phyloP scores from a whole-genome alignment of 345 rosid genomes.

The Ceriops zippeliana region DNA sequence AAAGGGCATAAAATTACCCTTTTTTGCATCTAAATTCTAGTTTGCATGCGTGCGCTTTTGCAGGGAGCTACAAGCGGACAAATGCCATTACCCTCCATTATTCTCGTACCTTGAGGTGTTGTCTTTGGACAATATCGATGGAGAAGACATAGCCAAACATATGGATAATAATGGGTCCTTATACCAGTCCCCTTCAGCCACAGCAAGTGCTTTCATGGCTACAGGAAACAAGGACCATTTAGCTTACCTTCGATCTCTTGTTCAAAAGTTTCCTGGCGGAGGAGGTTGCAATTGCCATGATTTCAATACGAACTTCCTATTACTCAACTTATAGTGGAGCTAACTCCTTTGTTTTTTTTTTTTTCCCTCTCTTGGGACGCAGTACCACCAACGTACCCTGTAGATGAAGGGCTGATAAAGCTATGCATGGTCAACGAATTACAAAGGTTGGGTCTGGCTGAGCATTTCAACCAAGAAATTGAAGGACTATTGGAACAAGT shows the following conservation, averaged over 20 bases:
- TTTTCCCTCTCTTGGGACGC: neutral
- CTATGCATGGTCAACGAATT: conserved; percentile 48
- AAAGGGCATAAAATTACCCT: no score
- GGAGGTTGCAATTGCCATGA: conserved; percentile 26
- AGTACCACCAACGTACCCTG: conserved; percentile 50
- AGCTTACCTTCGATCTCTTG: conserved; percentile 43
- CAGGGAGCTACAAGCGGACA: conserved; percentile 40
- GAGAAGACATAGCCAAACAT: conserved; percentile 25
- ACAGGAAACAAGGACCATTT: conserved; percentile 44
- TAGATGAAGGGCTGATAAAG: conserved; percentile 49
- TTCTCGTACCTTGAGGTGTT: conserved; percentile 51
- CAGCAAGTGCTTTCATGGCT: conserved; percentile 57
- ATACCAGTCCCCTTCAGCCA: conserved; percentile 68
- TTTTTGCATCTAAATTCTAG: no score
- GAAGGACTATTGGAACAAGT: no score
- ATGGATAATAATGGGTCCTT: conserved; percentile 45
- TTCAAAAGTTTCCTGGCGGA: conserved; percentile 34
- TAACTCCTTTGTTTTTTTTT: neutral
- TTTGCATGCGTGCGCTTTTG: neutral
- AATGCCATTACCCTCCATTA: conserved; percentile 32
- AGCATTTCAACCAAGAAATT: conserved; percentile 28
- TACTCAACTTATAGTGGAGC: neutral
- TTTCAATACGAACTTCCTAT: neutral
- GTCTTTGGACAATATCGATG: conserved; percentile 22
- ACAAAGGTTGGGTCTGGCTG: conserved; percentile 47